Percentiles rank a stretch among this genome's conserved stretches.
Evolutionary conservation across 352 stramenopile species (phyloP).

Genomic region (Phytopythium mirpurense): DNA sequence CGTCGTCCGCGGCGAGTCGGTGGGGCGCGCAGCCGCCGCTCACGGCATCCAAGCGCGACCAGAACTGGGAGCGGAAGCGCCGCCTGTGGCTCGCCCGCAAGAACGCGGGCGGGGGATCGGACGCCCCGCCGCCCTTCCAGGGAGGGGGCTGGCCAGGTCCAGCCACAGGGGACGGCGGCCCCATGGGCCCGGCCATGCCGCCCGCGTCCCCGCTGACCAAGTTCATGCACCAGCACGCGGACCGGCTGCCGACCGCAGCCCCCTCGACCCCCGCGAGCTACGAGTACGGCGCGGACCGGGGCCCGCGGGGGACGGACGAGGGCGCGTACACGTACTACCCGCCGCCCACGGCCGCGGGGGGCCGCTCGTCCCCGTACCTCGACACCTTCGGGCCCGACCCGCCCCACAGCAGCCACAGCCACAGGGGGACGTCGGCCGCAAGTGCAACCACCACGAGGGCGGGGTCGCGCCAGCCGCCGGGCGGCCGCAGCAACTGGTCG

Average conservation of each 20-base stretch:
- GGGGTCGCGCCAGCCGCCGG: slow-evolving; percentile 43
- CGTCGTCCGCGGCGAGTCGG: background rate
- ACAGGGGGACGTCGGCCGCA: background rate
- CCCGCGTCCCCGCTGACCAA: slow-evolving; percentile 67
- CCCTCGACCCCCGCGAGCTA: background rate
- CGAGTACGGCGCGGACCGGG: background rate
- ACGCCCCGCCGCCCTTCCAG: background rate
- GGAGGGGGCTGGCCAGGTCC: background rate
- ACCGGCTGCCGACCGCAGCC: slow-evolving; percentile 7
- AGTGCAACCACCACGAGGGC: slow-evolving; percentile 1
- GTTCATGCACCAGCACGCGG: slow-evolving; percentile 56
- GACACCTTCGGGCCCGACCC: background rate
- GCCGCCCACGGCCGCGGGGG: background rate
- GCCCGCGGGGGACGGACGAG: background rate
- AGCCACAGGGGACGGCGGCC: background rate
- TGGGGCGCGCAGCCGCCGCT: slow-evolving; percentile 51
- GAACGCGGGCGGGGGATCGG: slow-evolving; percentile 12
- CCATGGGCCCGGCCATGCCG: slow-evolving; percentile 9
- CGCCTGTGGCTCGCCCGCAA: slow-evolving; percentile 63
- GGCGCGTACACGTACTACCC: background rate
- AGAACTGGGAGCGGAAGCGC: slow-evolving; percentile 80
- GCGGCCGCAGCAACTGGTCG: slow-evolving; percentile 60
- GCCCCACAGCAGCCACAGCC: slow-evolving; percentile 7
- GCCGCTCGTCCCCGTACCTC: background rate
- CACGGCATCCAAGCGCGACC: slow-evolving; percentile 71